Base-by-base conservation (phyloP, 352 stramenopile species). In the Pythium dissimile region DNA sequence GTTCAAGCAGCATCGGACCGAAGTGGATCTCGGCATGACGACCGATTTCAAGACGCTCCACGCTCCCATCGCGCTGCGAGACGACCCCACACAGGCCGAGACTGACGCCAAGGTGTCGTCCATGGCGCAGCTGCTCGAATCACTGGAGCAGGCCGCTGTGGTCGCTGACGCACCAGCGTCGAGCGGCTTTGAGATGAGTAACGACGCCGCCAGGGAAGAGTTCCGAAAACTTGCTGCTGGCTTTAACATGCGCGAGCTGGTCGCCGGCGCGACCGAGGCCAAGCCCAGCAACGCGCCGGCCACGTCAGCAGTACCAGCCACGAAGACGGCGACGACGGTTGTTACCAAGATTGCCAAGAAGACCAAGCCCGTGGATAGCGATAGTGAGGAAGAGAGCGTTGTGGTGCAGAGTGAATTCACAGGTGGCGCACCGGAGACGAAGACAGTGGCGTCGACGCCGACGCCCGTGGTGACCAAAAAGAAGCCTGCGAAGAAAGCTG, bases 31-130 rank as follows among this genome's bases (percentile, higher is more conserved):
- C 37, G 84, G 81, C n/a, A 72, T 77, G 6, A 88, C 92, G 75
- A 90, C 83, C n/a, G 81, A 94, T 47, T 94, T 88, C 47, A 73
- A 64, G 44, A 88, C 66, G 31, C 64, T 94, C 38, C 84, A 94
- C 62, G 79, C 78, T 20, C 81, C 81, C 4, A 91, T 94, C 49
- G 77, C 84, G 24, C 57, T 92, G 32, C 76, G 80, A 2, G 78
- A 88, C 27, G 81, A 88, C 54, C 69, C 74, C 15, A 82, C 69
- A 7, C 66, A 72, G 32, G 76, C 74, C 43, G 68, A 89, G 48
- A 75, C 69, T 5, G 62, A 65, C 23, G 72, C 77, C 31, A 70
- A 86, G 46, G 71, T 84, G 12, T 81, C 77, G 18, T 89, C 79
- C 24, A 90, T 90, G 80, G 76, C 80, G 9, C 59, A 89, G 60